A percentile compares a stretch with the other conserved stretches of the same genome.
Evolutionary conservation across 2,329 filamentous ascomycete species (phyloP).

Genomic region (Colletotrichum filicis): DNA sequence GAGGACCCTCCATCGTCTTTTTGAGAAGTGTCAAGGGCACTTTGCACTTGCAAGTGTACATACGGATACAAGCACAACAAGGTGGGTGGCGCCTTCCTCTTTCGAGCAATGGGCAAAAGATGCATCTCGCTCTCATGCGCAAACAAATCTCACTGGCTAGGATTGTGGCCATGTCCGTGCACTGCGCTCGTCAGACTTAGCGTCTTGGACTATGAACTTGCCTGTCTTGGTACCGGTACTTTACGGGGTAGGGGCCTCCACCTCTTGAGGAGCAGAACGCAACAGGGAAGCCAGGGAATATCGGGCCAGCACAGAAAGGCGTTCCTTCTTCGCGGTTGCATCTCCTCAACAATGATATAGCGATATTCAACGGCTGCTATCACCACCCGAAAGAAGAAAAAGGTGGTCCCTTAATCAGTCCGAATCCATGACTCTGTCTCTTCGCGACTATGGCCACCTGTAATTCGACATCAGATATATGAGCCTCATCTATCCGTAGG

Average conservation of each 20-base stretch:
- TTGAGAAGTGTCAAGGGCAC: not conserved
- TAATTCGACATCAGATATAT: conserved; percentile 13
- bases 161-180: conserved; percentile 24
- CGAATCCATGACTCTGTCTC: conserved; percentile 5
- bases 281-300: conserved; percentile 5
- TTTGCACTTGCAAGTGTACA: too few species aligned
- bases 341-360: not conserved
- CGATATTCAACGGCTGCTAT: conserved; percentile 25
- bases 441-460: conserved; percentile 6
- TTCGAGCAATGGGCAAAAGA: not conserved
- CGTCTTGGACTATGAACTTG: conserved; percentile 1
- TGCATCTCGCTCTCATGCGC: conserved; percentile 1
- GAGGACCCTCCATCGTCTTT: conserved; percentile 4
- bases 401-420: not conserved
- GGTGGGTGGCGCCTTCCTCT: conserved; percentile 8
- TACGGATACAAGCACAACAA: not conserved
- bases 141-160: conserved; percentile 18
- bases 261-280: too few species aligned
- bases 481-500: not conserved
- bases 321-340: not conserved
- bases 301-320: conserved; percentile 13
- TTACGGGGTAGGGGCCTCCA: too few species aligned
- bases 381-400: not conserved
- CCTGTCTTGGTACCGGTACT: not conserved
- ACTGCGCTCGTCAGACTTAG: conserved; percentile 29